Conservation (phyloP, 805 yeast genomes). For the Lipomyces sp. region DNA sequence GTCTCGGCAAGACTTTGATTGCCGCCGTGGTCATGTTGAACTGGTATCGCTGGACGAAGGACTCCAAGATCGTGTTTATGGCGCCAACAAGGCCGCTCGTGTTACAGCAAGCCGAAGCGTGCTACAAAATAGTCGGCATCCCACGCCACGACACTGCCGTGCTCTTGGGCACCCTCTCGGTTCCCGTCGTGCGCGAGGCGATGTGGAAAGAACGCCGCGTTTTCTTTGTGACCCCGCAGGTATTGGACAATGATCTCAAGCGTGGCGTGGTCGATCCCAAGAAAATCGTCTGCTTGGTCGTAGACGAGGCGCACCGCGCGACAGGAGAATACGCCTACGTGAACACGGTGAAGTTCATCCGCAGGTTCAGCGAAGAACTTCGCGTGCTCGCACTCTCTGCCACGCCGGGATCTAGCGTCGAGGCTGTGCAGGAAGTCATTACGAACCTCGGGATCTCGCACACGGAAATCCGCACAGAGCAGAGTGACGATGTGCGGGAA, state of each 20-base stretch:
- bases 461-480: slow-evolving; percentile 83
- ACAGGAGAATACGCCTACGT: slow-evolving; percentile 87
- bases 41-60: slow-evolving; percentile 78
- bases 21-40: slow-evolving; percentile 93
- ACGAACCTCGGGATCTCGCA: slow-evolving; percentile 67
- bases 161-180: slow-evolving; percentile 56
- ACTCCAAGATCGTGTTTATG: slow-evolving; percentile 80
- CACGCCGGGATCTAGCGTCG: slow-evolving; percentile 87
- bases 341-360: slow-evolving; percentile 67
- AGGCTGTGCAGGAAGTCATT: slow-evolving; percentile 82
- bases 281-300: slow-evolving; percentile 66
- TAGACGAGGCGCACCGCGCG: slow-evolving; percentile 96
- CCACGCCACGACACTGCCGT: slow-evolving; percentile 76
- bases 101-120: slow-evolving; percentile 93
- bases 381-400: slow-evolving; percentile 88
- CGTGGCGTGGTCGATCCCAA: slow-evolving; percentile 75
- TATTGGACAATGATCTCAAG: slow-evolving; percentile 82
- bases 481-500: slow-evolving; percentile 70
- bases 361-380: slow-evolving; percentile 60
- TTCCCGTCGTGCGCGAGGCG: slow-evolving; percentile 54
- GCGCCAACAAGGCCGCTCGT: slow-evolving; percentile 97
- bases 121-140: slow-evolving; percentile 81
- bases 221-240: slow-evolving; percentile 94
- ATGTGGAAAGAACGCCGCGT: slow-evolving; percentile 79
- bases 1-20: slow-evolving; percentile 94